Conservation (phyloP, 2,329 filamentous ascomycete genomes). For the Botrytis cinerea region DNA sequence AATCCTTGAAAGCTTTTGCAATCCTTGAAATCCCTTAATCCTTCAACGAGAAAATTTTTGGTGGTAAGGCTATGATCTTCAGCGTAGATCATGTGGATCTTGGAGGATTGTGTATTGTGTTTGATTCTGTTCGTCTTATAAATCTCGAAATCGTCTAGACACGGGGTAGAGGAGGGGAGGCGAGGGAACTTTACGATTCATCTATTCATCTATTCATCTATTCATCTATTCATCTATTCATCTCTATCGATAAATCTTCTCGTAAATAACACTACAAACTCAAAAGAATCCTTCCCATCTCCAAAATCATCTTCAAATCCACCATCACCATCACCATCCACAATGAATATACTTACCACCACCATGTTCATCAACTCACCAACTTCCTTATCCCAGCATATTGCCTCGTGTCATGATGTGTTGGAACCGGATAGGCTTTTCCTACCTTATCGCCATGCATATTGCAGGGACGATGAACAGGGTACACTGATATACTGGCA, state of each 20-base stretch:
- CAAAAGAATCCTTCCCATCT: neutral
- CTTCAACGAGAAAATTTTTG: neutral
- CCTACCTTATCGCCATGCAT: constrained; percentile 17
- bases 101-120: no score
- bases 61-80: neutral
- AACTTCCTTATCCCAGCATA: neutral
- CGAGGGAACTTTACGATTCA: no score
- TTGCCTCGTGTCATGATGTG: constrained; percentile 12
- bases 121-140: neutral
- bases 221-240: neutral
- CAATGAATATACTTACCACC: no score
- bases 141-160: neutral
- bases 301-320: neutral
- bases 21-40: neutral
- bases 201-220: no score
- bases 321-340: neutral
- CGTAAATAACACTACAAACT: neutral
- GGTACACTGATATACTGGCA: neutral
- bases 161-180: no score
- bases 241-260: neutral
- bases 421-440: constrained; percentile 9
- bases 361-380: neutral
- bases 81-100: neutral
- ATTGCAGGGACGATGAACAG: neutral
- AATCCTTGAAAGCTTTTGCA: neutral